Evolutionary conservation across 805 yeast genomes (phyloP), one percentile per base, ranked within the genome.

Genomic region (Hanseniaspora vineae): DNA sequence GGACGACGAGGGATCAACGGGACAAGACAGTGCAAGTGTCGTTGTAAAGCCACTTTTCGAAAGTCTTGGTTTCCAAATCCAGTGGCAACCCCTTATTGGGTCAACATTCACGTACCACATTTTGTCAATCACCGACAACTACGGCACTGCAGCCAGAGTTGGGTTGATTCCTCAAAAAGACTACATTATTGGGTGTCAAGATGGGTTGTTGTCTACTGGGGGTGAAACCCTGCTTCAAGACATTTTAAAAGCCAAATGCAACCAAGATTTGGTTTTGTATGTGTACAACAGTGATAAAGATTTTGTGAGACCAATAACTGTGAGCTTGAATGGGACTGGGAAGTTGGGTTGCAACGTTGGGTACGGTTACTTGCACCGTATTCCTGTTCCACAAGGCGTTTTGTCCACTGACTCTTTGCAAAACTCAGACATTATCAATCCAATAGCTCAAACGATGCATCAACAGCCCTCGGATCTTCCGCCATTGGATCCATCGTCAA

Each of bases 341-440:
- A 69, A 87, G 35, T 66, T 90, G 35, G 98, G 98, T 2, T 88
- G 96, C 66, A 95, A 89, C 53, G 94, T 90, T 17, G 97, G 97
- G 0, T 89, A 88, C 57, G 98, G 98, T 0, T 71, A 84, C 46
- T 67, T 90, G 45, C 97, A 90, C 60, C 69, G 92, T 51, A 65
- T 85, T n/a, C 96, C 97, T 1, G 77, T 78, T 1, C 61, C 59
- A 6, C 43, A n/a, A 15, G 44, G 31, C 15, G 42, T 45, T 3
- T 44, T 31, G 19, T 9, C 43, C 12, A 8, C 43, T 39, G 12
- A 11, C 18, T 9, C 42, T 39, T 18, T 11, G 10, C 15, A 40
- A 20, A 23, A 23, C 29, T 8, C 29, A 23, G 29, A 23, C 29
- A 23, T 23, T 8, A 23, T 23, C 29, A 23, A 23, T 8, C 29